Evolutionary conservation across 306 rosid genomes (phyloP), one percentile per base, ranked within the genome.

Genomic region (Quercus parvula): DNA sequence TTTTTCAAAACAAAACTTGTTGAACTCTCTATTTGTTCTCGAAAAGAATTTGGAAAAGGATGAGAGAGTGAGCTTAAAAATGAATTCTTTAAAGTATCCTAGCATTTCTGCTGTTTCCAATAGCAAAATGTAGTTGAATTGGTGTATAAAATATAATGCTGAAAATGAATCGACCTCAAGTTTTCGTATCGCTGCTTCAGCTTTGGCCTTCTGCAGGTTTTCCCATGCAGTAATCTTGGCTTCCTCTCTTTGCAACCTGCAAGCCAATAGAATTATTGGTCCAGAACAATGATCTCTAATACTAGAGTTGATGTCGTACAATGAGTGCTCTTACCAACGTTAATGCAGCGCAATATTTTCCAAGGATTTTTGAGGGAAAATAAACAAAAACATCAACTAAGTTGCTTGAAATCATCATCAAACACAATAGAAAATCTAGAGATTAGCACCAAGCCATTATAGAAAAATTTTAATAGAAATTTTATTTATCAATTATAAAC

Each of bases 211-310:
- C 86, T 94, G 97, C 85, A 88, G 84, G 81, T 91, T 88, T 82
- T 94, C 98, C 98, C 98, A 92, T 1, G 98, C 98, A 72, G 61
- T 63, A 71, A 94, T 92, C 83, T 91, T 94, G 78, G 97, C 91
- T 84, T 92, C 98, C 85, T 94, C 92, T 76, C 94, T 88, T 72
- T 86, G 86, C 87, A 76, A 56, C 82, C 97, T 94, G 90, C 76
- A 72, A 68, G 46, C 33, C 70, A 56, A 70, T 19, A 51, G 1
- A 46, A 70, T 4, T 75, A 49, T 44, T 46, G 15, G 15, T 49
- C 54, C 54, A 49, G 54, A 49, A 49, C 17, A 49, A 49, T 49
- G 14, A 49, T 49, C 15, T 41, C 3, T 41, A 8, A 41, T 41
- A 2, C 46, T 41, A 41, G 46, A 8, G 46, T 41, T 41, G 46